Base-by-base conservation (phyloP, 1,284 basidiomycete genomes). In the Earliella scabrosa region DNA sequence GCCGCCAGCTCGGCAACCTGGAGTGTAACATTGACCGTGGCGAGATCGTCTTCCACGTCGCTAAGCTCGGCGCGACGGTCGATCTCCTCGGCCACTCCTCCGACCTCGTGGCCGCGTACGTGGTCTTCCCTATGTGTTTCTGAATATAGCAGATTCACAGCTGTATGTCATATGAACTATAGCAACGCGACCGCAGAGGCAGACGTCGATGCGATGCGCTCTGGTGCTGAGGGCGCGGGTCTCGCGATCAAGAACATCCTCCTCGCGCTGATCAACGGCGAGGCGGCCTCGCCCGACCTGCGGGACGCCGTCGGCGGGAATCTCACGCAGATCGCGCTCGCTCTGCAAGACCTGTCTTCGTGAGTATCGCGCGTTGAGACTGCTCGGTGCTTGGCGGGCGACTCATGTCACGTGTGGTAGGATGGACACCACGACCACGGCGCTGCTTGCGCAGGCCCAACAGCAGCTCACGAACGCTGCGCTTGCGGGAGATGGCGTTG, bases 21-120 rank as follows among this genome's bases (percentile, higher is more conserved):
- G 59, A 66, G 32, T 67, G 66, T 60, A 66, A 67, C 63, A 60
- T 67, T 50, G 56, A 64, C 58, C 66, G 66, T 45, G 59, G 57
- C 47, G 54, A 63, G 52, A 58, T 66, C 49, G 49, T 66, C 32
- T 56, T 59, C 49, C 54, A 58, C 53, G 46, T 65, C 35, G 59
- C 58, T n/a, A 50, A 56, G 46, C 51, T 64, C 35, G 48, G 47
- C 16, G 44, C 43, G 13, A 56, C 60, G 4, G 57, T 57, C 16
- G 34, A 36, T 36, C 43, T 49, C 11, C 47, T 64, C 6, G 35
- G 24, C 3, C 55, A 60, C 45, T 45, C 49, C 31, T 54, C 51
- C 5, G 48, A 38, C 23, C 52, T 56, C n/a, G 29, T 51, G 13
- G 48, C 58, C 23, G 47, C 54, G 58, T 60, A 56, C 20, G 58